A percentile compares a stretch with the other conserved stretches of the same genome.
These are phyloP conservation scores for Triticum timopheevii DNA, from an alignment of 176 grass and related monocot species.

Conservation along the genomic window DNA sequence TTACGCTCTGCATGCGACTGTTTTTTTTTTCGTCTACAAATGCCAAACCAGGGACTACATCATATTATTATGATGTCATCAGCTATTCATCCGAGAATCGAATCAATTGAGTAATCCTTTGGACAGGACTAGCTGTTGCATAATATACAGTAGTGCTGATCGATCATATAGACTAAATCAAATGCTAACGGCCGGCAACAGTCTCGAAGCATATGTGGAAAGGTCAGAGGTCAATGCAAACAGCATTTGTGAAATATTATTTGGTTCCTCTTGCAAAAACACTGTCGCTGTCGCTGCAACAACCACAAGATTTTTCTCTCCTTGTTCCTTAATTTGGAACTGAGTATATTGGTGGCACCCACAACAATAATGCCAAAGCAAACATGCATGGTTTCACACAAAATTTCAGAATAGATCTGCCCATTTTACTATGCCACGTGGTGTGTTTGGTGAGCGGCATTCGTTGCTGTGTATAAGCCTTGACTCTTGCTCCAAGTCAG, in stretches of 20 bases:
- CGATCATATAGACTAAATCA: neutral
- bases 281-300: neutral
- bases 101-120: neutral
- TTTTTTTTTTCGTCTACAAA: too few relatives aligned
- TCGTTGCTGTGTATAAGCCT: too few relatives aligned
- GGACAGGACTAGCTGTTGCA: neutral
- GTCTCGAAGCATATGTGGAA: neutral
- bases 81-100: neutral
- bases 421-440: neutral
- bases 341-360: neutral
- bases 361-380: neutral
- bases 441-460: too few relatives aligned
- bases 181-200: neutral
- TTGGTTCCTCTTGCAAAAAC: neutral
- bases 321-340: neutral
- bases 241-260: neutral
- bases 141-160: neutral
- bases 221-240: neutral
- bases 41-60: too few relatives aligned
- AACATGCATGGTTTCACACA: neutral
- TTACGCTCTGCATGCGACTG: too few relatives aligned
- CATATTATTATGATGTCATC: neutral
- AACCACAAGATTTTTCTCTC: neutral
- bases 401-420: neutral
- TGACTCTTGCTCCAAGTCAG: neutral